phyloP scores from a whole-genome alignment of 805 yeast genomes.

The Spathaspora gorwiae region DNA sequence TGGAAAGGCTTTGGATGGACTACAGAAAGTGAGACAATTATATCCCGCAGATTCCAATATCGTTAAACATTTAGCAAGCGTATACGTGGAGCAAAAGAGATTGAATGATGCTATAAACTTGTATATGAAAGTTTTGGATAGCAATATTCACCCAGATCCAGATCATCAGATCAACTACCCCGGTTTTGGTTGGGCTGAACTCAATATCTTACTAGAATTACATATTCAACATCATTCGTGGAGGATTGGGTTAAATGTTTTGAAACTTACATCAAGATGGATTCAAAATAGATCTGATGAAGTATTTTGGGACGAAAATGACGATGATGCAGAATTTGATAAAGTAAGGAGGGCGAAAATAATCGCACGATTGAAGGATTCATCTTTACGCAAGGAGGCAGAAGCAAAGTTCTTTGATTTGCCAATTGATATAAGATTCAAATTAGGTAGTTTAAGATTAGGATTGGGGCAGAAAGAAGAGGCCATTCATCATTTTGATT shows the following conservation, averaged over 20 bases:
- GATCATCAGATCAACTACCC: constrained; percentile 27
- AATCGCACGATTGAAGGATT: constrained; percentile 14
- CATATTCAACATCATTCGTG: constrained; percentile 67
- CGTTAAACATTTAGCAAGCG: constrained; percentile 53
- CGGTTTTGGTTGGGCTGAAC: constrained; percentile 79
- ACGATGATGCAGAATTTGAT: constrained; percentile 82
- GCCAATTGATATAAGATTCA: constrained; percentile 84
- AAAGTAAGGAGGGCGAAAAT: constrained; percentile 52
- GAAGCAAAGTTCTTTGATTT: constrained; percentile 36
- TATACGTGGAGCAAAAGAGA: constrained; percentile 52
- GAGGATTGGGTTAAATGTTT: constrained; percentile 56
- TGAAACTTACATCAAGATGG: constrained; percentile 78
- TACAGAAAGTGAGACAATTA: constrained; percentile 49
- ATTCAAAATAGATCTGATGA: constrained; percentile 65
- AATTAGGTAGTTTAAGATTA: constrained; percentile 72
- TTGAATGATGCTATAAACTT: constrained; percentile 70
- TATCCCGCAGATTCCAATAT: constrained; percentile 59
- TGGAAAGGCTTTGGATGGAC: constrained; percentile 71
- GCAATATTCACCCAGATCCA: constrained; percentile 42
- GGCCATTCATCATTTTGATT: constrained; percentile 66
- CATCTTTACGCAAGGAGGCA: constrained; percentile 8
- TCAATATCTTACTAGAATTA: constrained; percentile 79
- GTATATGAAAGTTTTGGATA: constrained; percentile 59
- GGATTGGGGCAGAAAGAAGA: constrained; percentile 60
- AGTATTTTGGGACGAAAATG: constrained; percentile 58